phyloP scores from a whole-genome alignment of 306 rosid genomes.

The Citrullus amarus region DNA sequence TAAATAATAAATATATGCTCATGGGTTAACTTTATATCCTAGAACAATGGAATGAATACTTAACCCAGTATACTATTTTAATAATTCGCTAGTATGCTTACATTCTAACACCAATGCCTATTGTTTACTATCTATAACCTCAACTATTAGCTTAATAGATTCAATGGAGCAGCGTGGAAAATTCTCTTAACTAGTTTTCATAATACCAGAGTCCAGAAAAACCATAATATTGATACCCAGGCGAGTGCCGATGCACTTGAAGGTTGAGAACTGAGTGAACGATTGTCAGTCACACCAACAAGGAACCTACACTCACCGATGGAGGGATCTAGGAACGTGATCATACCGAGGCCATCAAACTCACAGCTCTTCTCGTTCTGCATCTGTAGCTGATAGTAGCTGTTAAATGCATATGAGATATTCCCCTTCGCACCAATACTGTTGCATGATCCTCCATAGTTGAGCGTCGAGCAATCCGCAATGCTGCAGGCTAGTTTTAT shows the following conservation, averaged over 20 bases:
- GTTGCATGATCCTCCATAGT: conserved; percentile 88
- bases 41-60: neutral
- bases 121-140: neutral
- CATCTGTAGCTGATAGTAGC: conserved; percentile 86
- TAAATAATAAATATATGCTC: neutral
- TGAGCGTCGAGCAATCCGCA: conserved; percentile 89
- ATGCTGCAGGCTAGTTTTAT: conserved; percentile 65
- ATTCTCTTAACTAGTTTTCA: conserved; percentile 10
- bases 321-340: conserved; percentile 79
- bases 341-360: conserved; percentile 80
- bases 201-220: conserved; percentile 21
- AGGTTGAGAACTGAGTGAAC: conserved; percentile 29
- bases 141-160: neutral
- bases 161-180: neutral
- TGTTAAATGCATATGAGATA: conserved; percentile 84
- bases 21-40: neutral
- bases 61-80: neutral
- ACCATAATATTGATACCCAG: conserved; percentile 29
- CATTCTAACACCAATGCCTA: conserved; percentile 2
- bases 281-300: conserved; percentile 62
- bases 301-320: conserved; percentile 72
- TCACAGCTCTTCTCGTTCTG: conserved; percentile 69
- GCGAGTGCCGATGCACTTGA: conserved; percentile 18
- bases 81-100: neutral
- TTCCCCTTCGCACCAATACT: conserved; percentile 81